Percentiles rank a stretch among this genome's conserved stretches.
Evolutionary conservation across 768 basidiomycete genomes (phyloP).

Genomic region (Polyporus arcularius): DNA sequence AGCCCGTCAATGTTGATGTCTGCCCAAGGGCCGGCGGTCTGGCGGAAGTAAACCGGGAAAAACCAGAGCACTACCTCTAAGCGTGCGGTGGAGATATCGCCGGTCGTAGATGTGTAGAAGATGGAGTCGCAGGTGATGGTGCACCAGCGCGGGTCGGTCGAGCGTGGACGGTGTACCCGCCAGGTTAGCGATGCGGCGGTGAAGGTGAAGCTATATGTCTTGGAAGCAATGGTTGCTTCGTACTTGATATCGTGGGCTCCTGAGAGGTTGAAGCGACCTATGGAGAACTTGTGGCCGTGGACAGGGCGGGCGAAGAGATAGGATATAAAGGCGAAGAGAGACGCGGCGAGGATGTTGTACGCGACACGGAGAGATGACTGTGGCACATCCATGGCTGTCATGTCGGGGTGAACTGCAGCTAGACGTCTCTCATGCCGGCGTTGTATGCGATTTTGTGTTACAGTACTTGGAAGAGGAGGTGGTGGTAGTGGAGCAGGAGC

Average conservation of each 20-base stretch:
- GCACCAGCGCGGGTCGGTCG: conserved; percentile 33
- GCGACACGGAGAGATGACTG: background rate
- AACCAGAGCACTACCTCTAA: conserved; percentile 36
- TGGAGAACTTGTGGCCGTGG: conserved; percentile 16
- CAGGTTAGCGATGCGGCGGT: conserved; percentile 21
- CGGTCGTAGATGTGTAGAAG: conserved; percentile 33
- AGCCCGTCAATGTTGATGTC: conserved; percentile 39
- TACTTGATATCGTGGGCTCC: conserved; percentile 21
- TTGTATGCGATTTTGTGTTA: background rate
- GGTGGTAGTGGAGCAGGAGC: background rate
- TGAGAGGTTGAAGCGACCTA: conserved; percentile 15
- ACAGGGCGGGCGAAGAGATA: conserved; percentile 17
- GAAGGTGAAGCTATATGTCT: conserved; percentile 22
- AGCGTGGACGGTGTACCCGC: conserved; percentile 33
- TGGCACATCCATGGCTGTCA: background rate
- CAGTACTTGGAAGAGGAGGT: background rate
- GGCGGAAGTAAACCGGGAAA: conserved; percentile 40
- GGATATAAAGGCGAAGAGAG: conserved; percentile 13
- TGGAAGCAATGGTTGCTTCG: conserved; percentile 18
- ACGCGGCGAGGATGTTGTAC: background rate
- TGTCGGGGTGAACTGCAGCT: background rate
- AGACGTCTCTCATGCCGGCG: background rate
- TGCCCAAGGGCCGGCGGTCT: conserved; percentile 39
- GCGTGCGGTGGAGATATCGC: conserved; percentile 24
- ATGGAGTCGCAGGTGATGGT: conserved; percentile 31